Percentiles rank a stretch among this genome's conserved stretches.
These are phyloP conservation scores for Clonostachys sp. DNA, from an alignment of 2,329 filamentous ascomycete species.

Conservation along the genomic window DNA sequence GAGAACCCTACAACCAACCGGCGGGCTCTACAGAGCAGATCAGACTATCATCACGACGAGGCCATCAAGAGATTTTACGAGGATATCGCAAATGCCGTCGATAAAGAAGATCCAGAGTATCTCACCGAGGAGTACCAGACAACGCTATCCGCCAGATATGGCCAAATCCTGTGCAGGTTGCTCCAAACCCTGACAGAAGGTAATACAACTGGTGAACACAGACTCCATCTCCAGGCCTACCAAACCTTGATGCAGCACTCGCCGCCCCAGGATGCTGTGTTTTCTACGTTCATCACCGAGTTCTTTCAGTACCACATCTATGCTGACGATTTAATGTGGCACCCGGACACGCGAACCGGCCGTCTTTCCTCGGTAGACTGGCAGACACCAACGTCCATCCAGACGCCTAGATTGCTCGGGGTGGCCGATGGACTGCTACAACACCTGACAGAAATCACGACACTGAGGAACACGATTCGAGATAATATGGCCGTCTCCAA, in stretches of 20 bases:
- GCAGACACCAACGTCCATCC: slow-evolving; percentile 32
- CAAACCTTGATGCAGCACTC: slow-evolving; percentile 62
- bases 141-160: slow-evolving; percentile 50
- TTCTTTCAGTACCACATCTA: slow-evolving; percentile 83
- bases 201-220: slow-evolving; percentile 61
- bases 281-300: slow-evolving; percentile 60
- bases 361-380: slow-evolving; percentile 38
- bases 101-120: slow-evolving; percentile 36
- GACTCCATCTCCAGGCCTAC: slow-evolving; percentile 75
- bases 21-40: slow-evolving; percentile 42
- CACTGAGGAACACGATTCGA: slow-evolving; percentile 70
- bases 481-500: slow-evolving; percentile 55
- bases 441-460: slow-evolving; percentile 74
- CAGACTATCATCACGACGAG: slow-evolving; percentile 50
- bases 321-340: slow-evolving; percentile 57
- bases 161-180: slow-evolving; percentile 59
- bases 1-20: slow-evolving; percentile 41
- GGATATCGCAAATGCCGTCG: slow-evolving; percentile 34
- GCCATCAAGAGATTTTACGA: slow-evolving; percentile 48
- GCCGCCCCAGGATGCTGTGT: slow-evolving; percentile 60
- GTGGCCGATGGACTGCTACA: slow-evolving; percentile 79
- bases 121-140: slow-evolving; percentile 30
- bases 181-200: slow-evolving; percentile 55
- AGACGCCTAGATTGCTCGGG: slow-evolving; percentile 62
- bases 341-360: slow-evolving; percentile 28